Evolutionary conservation across 1,284 basidiomycete genomes (phyloP), one percentile per base, ranked within the genome.

Genomic region (Pholiota adiposa): DNA sequence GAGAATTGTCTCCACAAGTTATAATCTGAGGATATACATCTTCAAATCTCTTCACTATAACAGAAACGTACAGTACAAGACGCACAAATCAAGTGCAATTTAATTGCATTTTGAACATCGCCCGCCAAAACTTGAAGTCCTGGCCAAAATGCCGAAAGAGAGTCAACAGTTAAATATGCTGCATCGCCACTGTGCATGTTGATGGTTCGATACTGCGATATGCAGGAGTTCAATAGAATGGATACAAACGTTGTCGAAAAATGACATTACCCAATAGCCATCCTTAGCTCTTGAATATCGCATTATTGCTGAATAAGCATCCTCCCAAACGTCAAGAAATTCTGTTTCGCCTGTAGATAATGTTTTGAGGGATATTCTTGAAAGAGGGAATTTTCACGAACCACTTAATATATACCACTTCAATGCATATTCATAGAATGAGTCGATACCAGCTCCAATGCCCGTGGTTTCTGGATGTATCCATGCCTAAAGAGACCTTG

Each of bases 371-470:
- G 5, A n/a, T 38, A 16, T 38, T 3, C 4, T 4, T 38, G 36
- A 12, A n/a, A 16, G 4, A 18, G 23, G 38, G 16, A 46, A 11
- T 18, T 23, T 41, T 12, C 14, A 79, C 84, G 48, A 67, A 93
- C 93, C 92, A 63, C 93, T 93, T 71, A 97, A 72, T 48, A 97
- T 89, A 67, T 95, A 96, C 88, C 90, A 93, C 71, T 92, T 93
- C 49, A 93, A 72, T 16, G 92, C 93, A 72, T 96, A 97, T 75
- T 98, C 96, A 71, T 91, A 96, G 72, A 96, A 97, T 8, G 93
- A 95, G 72, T 97, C 95, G 53, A 96, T 89, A 0, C 96, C 96
- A 12, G 96, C 96, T 27, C 96, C 95, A 34, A 96, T 91, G 4
- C 91, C 86, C 33, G 87, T 89, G 4, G 90, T 73, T 64, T 93